Evolutionary conservation across 495 filamentous ascomycete genomes (phyloP), one percentile per base, ranked within the genome.

Genomic region (Penicillium coprophilum): DNA sequence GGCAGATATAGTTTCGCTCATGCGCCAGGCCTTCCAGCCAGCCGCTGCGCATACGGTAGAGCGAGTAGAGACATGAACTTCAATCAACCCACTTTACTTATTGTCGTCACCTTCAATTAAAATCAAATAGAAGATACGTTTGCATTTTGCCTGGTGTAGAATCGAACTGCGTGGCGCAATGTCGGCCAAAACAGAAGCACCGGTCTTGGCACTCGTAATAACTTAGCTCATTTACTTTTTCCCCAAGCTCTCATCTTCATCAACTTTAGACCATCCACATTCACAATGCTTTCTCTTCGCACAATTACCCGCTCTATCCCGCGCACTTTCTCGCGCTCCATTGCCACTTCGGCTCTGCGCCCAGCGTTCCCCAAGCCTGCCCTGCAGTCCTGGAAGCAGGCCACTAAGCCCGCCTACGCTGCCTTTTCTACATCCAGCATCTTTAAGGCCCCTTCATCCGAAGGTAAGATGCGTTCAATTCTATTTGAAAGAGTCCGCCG

Each of bases 241-340:
- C 53, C 50, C 52, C 40, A 50, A 57, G 56, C 57, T 58, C 49
- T 58, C 61, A 46, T 44, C 50, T 64, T 56, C 57, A 62, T 46
- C 60, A 53, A 60, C 50, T 53, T 45, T 36, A 44, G 24, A 52
- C 41, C 61, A 58, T 60, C 55, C 41, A 54, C 47, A 50, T 64
- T 64, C 80, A 88, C 64, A 65, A 94, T 93, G 90, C 72, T 91
- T 69, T 91, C 89, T 49, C 76, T 94, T 44, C 85, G 90, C 69
- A 76, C 82, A 55, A 68, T 89, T 51, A 79, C 85, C 61, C 88
- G 89, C 67, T 82, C 88, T 19, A 81, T 86, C 62, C 89, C 90
- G 60, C 83, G 89, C 61, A 77, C 82, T 39, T 61, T 87, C 40
- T 77, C 83, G 46, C 86, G 88, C 65, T 76, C 85, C 32, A 68